A percentile compares a stretch with the other conserved stretches of the same genome.
Conservation (phyloP, 169 alveolate species). For the Sarcocystis neurona region DNA sequence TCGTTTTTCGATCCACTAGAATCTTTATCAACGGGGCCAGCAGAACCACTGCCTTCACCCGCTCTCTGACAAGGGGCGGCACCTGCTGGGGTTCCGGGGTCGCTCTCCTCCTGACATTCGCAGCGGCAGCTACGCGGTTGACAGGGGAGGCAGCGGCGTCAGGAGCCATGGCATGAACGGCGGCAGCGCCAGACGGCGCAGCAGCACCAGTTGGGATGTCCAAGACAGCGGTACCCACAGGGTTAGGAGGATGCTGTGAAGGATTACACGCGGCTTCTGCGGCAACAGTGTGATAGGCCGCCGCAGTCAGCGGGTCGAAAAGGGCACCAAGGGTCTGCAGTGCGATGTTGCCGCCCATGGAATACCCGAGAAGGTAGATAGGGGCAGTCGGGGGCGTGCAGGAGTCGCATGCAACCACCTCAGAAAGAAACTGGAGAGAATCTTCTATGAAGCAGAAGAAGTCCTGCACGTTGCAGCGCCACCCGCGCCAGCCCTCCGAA, state of each 20-base stretch:
- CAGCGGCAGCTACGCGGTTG: too few relatives aligned
- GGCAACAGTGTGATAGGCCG: background rate
- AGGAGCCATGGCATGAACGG: too few relatives aligned
- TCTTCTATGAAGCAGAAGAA: slow-evolving; percentile 48
- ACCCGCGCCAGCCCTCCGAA: slow-evolving; percentile 46
- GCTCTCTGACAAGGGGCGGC: too few relatives aligned
- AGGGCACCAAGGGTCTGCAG: slow-evolving; percentile 38
- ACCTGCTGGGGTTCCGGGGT: background rate
- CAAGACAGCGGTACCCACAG: background rate
- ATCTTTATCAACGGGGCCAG: slow-evolving; percentile 52
- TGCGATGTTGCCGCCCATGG: slow-evolving; percentile 58
- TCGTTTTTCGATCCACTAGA: slow-evolving; percentile 30
- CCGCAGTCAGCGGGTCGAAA: background rate
- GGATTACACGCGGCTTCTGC: background rate
- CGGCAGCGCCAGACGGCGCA: too few relatives aligned
- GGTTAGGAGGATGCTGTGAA: too few relatives aligned
- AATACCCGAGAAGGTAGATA: slow-evolving; percentile 46
- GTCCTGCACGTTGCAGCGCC: slow-evolving; percentile 51
- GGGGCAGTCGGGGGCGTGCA: slow-evolving; percentile 22
- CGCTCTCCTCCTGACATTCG: too few relatives aligned
- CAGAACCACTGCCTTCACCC: slow-evolving; percentile 45
- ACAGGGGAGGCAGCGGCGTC: too few relatives aligned
- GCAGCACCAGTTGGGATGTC: too few relatives aligned
- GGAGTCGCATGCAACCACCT: slow-evolving; percentile 17
- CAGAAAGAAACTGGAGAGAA: slow-evolving; percentile 26